Base-by-base conservation (phyloP, 1,139 yeast species). In the Zygoascus meyerae region DNA sequence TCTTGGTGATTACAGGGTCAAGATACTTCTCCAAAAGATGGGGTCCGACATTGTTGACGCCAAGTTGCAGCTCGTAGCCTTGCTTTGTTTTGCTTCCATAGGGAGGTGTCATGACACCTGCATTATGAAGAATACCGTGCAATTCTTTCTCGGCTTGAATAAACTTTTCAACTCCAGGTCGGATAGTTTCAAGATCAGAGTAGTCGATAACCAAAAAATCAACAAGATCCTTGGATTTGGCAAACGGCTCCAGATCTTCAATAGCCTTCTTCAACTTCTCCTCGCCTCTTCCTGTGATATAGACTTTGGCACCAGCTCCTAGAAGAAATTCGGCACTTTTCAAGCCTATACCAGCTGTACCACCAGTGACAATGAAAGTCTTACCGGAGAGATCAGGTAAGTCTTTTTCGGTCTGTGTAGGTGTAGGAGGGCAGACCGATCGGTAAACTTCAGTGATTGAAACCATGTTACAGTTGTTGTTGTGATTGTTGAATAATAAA, bases 11-110 rank as follows among this genome's bases (percentile, higher is more conserved):
- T 5, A 70, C 47, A 8, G 76, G 75, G 45, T 73, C 74, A 11
- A 78, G 61, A 40, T 69, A 64, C 48, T 71, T 68, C 54, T 77
- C 75, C 17, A 79, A 59, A 44, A 77, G 58, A 51, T 71, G 77
- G 18, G 78, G 77, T 2, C 78, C 83, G 46, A 78, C 51, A 10
- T 65, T 73, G 54, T 79, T 78, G 31, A 74, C 70, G 5, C 80
- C 81, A 44, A 75, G 64, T 55, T 74, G 77, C 37, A 66, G 57
- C 48, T 78, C 81, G 49, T 66, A 68, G n/a, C 76, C 78, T 57
- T 75, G 79, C 16, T 55, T 59, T 2, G 78, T 68, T 11, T 56
- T 53, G 2, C 69, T 56, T 2, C 68, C 70, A 12, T 51, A 53
- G 9, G 70, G 69, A 2, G 75, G 73, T 7, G 60, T 57, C 78